Base-by-base conservation (phyloP, 2,329 filamentous ascomycete genomes). In the Trichoderma guizhouense region DNA sequence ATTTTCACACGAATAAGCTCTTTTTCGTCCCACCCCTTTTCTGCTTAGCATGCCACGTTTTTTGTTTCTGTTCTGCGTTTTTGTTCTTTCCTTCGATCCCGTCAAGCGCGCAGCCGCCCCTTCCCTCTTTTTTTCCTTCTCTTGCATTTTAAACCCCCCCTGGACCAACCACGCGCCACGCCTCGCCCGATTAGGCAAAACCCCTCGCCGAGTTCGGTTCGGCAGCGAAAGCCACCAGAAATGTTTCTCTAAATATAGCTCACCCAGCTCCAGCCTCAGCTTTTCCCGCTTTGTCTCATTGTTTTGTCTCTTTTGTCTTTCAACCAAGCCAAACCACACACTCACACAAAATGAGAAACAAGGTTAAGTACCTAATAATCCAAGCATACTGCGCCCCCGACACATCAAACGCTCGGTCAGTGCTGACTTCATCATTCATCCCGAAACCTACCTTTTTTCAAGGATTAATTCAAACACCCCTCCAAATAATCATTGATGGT, bases 101-200 rank as follows among this genome's bases (percentile, higher is more conserved):
- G 21, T 62, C 66, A 69, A 70, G 58, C 68, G 58, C 68, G 60
- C 68, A 70, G 58, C 68, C 68, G 60, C 68, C 30, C 57, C 18
- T 34, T 34, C 18, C 28, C 9, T 12, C 18, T 21, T n/a, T 21
- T 6, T 21, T 15, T 15, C n/a, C n/a, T 32, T 32, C 21, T 7
- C 43, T 34, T 32, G n/a, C n/a, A n/a, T n/a, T 34, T 32, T 32
- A 26, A 39, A 69, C 34, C 21, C 24, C 34, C 24, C 68, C 43
- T 18, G 32, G 62, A 12, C 68, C 68, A 70, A 58, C 68, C 68
- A 64, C 68, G 53, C 32, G 68, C 47, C 68, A 64, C 43, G 62
- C 68, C 60, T 61, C 43, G 39, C 68, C 58, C 60, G 34, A 70
- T 57, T 64, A 43, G 68, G 68, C 60, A 70, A 70, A 55, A 47